Evolutionary conservation across 1,139 yeast species (phyloP), one percentile per base, ranked within the genome.

Genomic region (Debaryomyces sp.): DNA sequence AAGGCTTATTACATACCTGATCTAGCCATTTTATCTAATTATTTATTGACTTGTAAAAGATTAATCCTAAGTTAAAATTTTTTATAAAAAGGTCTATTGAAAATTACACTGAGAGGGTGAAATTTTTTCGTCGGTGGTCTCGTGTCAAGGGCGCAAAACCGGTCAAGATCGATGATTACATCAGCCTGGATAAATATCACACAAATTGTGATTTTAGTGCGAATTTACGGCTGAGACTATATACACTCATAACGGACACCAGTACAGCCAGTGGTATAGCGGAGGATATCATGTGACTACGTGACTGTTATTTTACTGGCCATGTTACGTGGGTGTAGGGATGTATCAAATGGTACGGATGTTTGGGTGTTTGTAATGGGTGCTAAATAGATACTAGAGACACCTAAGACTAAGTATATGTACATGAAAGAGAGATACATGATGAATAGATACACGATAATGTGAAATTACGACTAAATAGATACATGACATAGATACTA

Each of bases 1-100:
- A 21, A 39, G 36, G 27, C 29, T 12, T 35, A 23, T 49, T 57
- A 80, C 85, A 77, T 80, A 80, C 85, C 85, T 69, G 84, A 77
- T 75, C 77, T 80, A 76, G 82, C 84, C 85, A 81, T 80, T 73
- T 64, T 75, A 13, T 41, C 24, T 41, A 41, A 18, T 41, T 41
- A 32, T 22, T 62, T 60, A 52, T 55, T 47, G 36, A 45, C 36
- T 35, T 45, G 24, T 46, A 26, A 43, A 43, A 46, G 43, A 48
- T 32, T 48, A 42, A 39, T 38, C n/a, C 38, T 38, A 44, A 24
- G 41, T 30, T 48, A 37, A 48, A 48, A 47, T 12, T 44, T 47
- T 47, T 47, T 41, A 34, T 18, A 8, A 30, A 41, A 22, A 21
- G 18, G 34, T 27, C 42, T 39, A 39, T 26, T 41, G 43, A 41